Conservation (phyloP, 2,329 filamentous ascomycete species). For the Chrysoporthe deuterocubensis region DNA sequence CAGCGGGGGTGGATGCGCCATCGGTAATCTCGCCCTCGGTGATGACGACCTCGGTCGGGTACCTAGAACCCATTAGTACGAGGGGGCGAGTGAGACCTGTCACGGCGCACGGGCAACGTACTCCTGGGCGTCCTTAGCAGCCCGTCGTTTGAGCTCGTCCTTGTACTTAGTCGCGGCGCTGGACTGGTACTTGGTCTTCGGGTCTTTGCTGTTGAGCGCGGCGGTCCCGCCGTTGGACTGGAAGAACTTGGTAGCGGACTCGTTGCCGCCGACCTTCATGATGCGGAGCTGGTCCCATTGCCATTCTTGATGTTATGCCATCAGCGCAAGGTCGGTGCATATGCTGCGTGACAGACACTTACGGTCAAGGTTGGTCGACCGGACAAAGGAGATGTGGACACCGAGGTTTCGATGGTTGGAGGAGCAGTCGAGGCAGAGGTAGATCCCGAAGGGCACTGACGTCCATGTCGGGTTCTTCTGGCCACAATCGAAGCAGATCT, state of each 20-base stretch:
- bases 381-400: conserved; percentile 98
- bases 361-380: conserved; percentile 98
- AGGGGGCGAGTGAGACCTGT: not conserved
- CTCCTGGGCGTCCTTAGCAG: conserved; percentile 82
- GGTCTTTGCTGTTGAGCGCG: conserved; percentile 92
- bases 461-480: conserved; percentile 99
- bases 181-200: conserved; percentile 95
- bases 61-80: conserved; percentile 54
- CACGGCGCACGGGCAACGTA: conserved; percentile 50
- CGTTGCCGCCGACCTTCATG: conserved; percentile 99
- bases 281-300: conserved; percentile 97
- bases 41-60: conserved; percentile 83
- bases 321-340: conserved; percentile 16
- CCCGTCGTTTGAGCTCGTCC: conserved; percentile 88
- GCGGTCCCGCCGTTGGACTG: conserved; percentile 94
- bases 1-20: conserved; percentile 75
- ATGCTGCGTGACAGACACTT: conserved; percentile 47
- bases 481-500: conserved; percentile 98
- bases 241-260: conserved; percentile 98
- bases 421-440: conserved; percentile 96
- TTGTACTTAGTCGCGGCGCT: conserved; percentile 96
- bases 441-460: conserved; percentile 95
- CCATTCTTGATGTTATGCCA: conserved; percentile 67
- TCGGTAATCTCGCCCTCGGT: conserved; percentile 72
- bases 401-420: conserved; percentile 96